Evolutionary conservation across 2,329 filamentous ascomycete genomes (phyloP), one percentile per base, ranked within the genome.

Genomic region (Tolypocladium endophyticum): DNA sequence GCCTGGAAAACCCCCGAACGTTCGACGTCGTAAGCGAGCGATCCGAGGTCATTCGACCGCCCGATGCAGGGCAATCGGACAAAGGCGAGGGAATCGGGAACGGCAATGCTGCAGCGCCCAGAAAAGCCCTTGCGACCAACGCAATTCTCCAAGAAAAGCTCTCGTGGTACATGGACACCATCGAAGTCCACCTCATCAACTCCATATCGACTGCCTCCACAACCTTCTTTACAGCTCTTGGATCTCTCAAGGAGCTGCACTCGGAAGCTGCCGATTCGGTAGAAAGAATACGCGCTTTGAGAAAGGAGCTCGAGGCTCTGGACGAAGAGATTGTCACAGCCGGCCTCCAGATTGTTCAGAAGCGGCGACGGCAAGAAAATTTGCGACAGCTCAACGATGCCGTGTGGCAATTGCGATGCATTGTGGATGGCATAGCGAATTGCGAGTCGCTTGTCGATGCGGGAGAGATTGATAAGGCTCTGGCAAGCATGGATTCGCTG

Each of bases 121-220:
- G 93, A 61, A 97, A 97, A 71, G 89, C 90, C 1, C 79, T 99
- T 35, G 93, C 93, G 9, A 97, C 92, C 0, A 99, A 99, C 74
- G 94, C 94, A 0, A 99, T 99, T 61, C 74, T 99, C 41, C 94
- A 99, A 71, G 94, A 99, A 74, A 99, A 99, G 74, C 79, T 99
- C 16, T 97, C 94, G 0, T 99, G 94, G 94, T 99, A 99, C 72
- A 96, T 99, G 92, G 94, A 99, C 71, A 99, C 94, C 0, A 92
- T 99, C 28, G 94, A 99, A 71, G 91, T 99, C 59, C 94, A 99
- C 71, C 79, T 99, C 9, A 97, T 99, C 66, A 91, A 90, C 38
- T 96, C 92, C 0, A 99, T 99, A 63, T 97, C 93, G 2, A 92
- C 90, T 0, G 94, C 94, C 1, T 97, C 94, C 0, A 92, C 91